phyloP scores from a whole-genome alignment of 192 early-diverging fungal species.

The Podila minutissima region DNA sequence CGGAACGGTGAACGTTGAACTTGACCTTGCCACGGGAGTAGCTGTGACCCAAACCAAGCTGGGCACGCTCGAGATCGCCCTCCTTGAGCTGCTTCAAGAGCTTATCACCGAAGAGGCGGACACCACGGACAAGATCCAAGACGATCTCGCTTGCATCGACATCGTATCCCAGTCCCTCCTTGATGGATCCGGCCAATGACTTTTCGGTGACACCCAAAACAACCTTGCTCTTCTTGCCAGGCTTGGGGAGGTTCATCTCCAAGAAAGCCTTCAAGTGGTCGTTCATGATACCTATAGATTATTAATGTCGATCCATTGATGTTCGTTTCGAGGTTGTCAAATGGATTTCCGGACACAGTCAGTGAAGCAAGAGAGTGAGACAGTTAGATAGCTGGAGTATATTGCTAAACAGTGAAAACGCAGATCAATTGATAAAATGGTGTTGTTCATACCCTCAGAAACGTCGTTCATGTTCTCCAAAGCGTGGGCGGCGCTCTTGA shows the following conservation, averaged over 20 bases:
- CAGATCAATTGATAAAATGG: neutral
- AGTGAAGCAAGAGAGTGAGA: neutral
- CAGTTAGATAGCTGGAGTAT: too few relatives aligned
- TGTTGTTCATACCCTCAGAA: slow-evolving; percentile 83
- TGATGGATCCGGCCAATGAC: slow-evolving; percentile 74
- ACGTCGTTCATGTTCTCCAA: slow-evolving; percentile 98
- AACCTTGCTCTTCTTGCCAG: slow-evolving; percentile 76
- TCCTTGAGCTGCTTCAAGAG: slow-evolving; percentile 90
- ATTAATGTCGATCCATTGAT: neutral
- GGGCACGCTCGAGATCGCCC: slow-evolving; percentile 92
- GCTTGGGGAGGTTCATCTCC: slow-evolving; percentile 91
- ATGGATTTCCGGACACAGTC: neutral
- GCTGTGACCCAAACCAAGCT: slow-evolving; percentile 97
- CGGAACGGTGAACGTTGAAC: slow-evolving; percentile 98
- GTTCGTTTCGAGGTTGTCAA: neutral
- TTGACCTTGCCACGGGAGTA: slow-evolving; percentile 99
- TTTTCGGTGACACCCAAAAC: slow-evolving; percentile 90
- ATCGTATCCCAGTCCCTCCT: slow-evolving; percentile 77
- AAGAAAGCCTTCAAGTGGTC: slow-evolving; percentile 91
- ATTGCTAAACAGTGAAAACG: too few relatives aligned
- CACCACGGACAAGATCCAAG: slow-evolving; percentile 92
- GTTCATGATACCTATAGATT: slow-evolving; percentile 80
- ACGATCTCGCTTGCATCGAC: slow-evolving; percentile 86
- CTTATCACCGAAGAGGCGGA: slow-evolving; percentile 91
- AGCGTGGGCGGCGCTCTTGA: slow-evolving; percentile 96